Conservation (phyloP, 805 yeast species). For the Sungouiella blattae region DNA sequence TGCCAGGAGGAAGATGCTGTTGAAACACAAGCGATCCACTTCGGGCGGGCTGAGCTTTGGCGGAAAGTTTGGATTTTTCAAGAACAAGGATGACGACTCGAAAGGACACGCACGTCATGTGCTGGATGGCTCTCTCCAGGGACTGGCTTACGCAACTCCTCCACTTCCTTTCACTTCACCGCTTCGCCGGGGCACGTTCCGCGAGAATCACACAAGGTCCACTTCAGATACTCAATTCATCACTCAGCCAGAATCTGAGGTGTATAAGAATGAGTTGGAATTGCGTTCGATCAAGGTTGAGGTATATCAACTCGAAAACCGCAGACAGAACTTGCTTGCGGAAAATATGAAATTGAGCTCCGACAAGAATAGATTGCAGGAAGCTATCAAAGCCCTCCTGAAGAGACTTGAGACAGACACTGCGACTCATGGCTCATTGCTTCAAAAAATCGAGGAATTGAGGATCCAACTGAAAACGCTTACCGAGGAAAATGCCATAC, state of each 20-base stretch:
- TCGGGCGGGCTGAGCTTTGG: constrained; percentile 33
- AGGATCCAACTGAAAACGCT: constrained; percentile 45
- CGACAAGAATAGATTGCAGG: constrained; percentile 31
- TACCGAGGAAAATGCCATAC: constrained; percentile 16
- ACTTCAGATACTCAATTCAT: constrained; percentile 40
- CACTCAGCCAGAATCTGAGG: constrained; percentile 14
- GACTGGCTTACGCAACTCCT: constrained; percentile 42
- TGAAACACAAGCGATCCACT: constrained; percentile 39
- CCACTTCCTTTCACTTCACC: constrained; percentile 38
- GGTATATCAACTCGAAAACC: constrained; percentile 30
- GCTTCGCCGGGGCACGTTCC: constrained; percentile 9
- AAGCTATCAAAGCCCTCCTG: constrained; percentile 36
- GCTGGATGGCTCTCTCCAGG: constrained; percentile 35
- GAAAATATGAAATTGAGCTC: constrained; percentile 24
- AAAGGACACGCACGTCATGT: constrained; percentile 36
- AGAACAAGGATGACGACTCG: constrained; percentile 22
- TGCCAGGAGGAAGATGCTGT: constrained; percentile 27
- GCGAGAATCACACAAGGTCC: constrained; percentile 36
- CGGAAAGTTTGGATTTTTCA: constrained; percentile 34
- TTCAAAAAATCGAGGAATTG: constrained; percentile 52
- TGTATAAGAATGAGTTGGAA: constrained; percentile 31
- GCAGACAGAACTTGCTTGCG: constrained; percentile 19
- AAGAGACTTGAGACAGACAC: constrained; percentile 39
- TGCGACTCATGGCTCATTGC: constrained; percentile 39
- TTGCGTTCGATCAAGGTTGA: constrained; percentile 37